Evolutionary conservation across 2,329 filamentous ascomycete species (phyloP).

Genomic region (Zymoseptoria ardabiliae): DNA sequence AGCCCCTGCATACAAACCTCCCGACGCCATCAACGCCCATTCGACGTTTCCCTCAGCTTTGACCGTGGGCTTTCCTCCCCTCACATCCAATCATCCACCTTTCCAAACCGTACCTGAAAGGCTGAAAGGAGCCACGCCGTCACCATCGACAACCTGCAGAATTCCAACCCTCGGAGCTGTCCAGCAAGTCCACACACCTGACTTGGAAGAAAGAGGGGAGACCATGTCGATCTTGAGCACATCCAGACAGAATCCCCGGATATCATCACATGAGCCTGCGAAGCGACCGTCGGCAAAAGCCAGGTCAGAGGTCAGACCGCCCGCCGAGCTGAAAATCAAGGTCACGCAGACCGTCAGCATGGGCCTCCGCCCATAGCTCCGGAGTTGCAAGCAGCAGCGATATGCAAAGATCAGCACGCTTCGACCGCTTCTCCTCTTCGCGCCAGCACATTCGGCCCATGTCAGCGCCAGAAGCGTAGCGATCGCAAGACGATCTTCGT

Average conservation of each 20-base stretch:
- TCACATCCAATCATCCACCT: too few relatives aligned
- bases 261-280: neutral
- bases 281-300: neutral
- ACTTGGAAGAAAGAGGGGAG: neutral
- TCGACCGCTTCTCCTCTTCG: neutral
- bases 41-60: too few relatives aligned
- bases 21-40: too few relatives aligned
- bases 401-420: neutral
- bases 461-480: neutral
- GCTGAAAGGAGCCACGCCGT: too few relatives aligned
- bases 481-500: too few relatives aligned
- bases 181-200: neutral
- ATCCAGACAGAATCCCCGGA: neutral
- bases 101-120: too few relatives aligned
- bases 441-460: neutral
- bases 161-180: neutral
- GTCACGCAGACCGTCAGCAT: neutral
- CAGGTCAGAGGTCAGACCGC: neutral
- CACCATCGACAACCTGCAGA: slow-evolving; percentile 5
- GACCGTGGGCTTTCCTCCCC: too few relatives aligned
- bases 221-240: neutral
- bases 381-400: neutral
- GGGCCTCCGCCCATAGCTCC: neutral
- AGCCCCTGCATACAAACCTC: too few relatives aligned
- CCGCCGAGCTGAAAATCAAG: neutral